phyloP scores from a whole-genome alignment of 2,329 filamentous ascomycete genomes.

The Exophiala mesophila region DNA sequence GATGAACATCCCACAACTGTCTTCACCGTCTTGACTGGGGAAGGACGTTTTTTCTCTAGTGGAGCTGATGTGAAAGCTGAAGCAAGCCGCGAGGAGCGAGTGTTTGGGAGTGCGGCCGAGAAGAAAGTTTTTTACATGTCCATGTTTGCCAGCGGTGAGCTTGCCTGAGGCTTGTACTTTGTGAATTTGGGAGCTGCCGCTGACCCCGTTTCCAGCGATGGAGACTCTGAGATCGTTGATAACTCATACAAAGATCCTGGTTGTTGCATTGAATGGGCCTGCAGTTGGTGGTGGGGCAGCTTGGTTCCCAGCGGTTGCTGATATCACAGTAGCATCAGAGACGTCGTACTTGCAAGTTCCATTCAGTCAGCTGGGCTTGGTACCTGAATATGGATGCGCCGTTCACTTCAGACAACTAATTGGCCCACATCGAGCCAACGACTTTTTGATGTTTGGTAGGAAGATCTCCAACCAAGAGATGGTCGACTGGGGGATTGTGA shows the following conservation, averaged over 20 bases:
- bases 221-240: conserved; percentile 35
- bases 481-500: conserved; percentile 42
- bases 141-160: conserved; percentile 2
- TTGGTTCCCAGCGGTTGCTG: conserved; percentile 47
- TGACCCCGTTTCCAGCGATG: too few relatives aligned
- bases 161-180: neutral
- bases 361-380: conserved; percentile 44
- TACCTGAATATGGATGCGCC: conserved; percentile 46
- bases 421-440: conserved; percentile 47
- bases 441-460: conserved; percentile 49
- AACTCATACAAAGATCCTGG: conserved; percentile 48
- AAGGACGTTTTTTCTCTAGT: conserved; percentile 46
- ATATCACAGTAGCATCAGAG: conserved; percentile 44
- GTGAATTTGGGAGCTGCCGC: neutral
- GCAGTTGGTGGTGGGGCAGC: conserved; percentile 48
- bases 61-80: conserved; percentile 44
- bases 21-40: conserved; percentile 48
- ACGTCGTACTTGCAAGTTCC: conserved; percentile 46
- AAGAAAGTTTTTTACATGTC: conserved; percentile 19
- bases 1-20: conserved; percentile 44
- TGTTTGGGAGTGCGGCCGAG: conserved; percentile 8
- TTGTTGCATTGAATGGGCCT: conserved; percentile 48
- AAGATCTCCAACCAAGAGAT: conserved; percentile 41
- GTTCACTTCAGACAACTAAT: conserved; percentile 44
- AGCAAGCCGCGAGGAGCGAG: conserved; percentile 1